Base-by-base conservation (phyloP, 768 basidiomycete genomes). In the Phaeolepiota aurea region DNA sequence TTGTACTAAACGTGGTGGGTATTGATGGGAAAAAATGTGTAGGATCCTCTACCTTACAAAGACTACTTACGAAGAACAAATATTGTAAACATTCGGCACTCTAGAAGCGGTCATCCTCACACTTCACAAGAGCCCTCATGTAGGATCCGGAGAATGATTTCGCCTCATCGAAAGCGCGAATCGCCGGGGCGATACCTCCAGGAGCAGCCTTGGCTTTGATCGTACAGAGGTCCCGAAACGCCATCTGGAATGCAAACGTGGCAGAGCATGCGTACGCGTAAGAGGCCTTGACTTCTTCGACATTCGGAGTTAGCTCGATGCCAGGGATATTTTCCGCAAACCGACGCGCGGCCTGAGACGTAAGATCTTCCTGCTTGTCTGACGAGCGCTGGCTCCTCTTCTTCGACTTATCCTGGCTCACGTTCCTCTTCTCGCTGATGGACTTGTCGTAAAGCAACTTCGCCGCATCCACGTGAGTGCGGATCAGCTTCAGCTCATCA, bases 271-370 rank as follows among this genome's bases (percentile, higher is more conserved):
- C 33, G 22, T 74, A 74, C 0, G 82, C 80, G 30, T 64, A 76
- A 0, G 82, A 81, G 0, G 80, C 78, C 49, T 76, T 79, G 16
- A 80, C 49, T 36, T 70, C 57, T 4, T 69, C 62, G 15, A 69
- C 33, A 28, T 64, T 62, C 37, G 32, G 52, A 37, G 56, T 54
- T 11, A 60, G 54, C 28, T 28, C 5, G 0, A 62, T 53, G 20
- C 37, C 54, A 1, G 43, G 45, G 10, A 63, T 55, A 23, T 54
- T 59, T 48, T 50, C 18, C 3, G 42, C 50, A 39, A 51, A 76
- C 21, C 44, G 48, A 30, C 44, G 51, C 3, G 55, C 54, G 3
- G 58, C 56, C 0, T 28, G 32, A 2, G 54, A 20, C 49, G 62
- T 59, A 1, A 42, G 20, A 13, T 64, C 61, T 0, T 56, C 48